These are phyloP conservation scores for Thozetella sp. DNA, from an alignment of 495 filamentous ascomycete species.

Conservation along the genomic window DNA sequence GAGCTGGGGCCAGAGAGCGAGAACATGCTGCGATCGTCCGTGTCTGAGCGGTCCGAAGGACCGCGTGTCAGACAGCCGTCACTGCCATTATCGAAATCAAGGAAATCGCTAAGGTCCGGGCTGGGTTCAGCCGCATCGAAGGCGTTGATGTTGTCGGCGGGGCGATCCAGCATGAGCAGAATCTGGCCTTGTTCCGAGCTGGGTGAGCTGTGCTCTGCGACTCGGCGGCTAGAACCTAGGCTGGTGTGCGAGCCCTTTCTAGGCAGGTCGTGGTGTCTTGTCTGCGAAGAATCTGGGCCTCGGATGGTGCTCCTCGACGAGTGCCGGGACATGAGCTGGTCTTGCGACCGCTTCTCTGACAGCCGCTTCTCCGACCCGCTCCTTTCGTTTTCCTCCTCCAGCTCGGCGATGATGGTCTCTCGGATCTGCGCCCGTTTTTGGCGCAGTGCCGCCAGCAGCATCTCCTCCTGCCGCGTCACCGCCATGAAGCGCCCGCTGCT, in stretches of 20 bases:
- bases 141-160: conserved; percentile 10
- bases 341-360: conserved; percentile 8
- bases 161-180: conserved; percentile 21
- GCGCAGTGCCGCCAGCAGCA: conserved; percentile 79
- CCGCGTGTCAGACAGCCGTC: conserved; percentile 17
- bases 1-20: background rate
- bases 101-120: conserved; percentile 38
- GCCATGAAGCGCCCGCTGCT: conserved; percentile 73
- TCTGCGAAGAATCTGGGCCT: conserved; percentile 6
- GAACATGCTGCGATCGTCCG: background rate
- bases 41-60: background rate
- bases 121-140: conserved; percentile 34
- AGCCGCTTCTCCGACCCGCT: conserved; percentile 10
- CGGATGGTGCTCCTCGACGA: conserved; percentile 30
- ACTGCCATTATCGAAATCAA: conserved; percentile 31
- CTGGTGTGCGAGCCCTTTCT: conserved; percentile 6
- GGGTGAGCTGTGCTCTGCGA: background rate
- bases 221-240: background rate
- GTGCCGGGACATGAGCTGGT: conserved; percentile 27
- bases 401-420: conserved; percentile 67
- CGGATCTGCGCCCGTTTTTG: conserved; percentile 76
- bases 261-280: conserved; percentile 3
- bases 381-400: conserved; percentile 31
- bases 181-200: conserved; percentile 23
- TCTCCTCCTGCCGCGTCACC: conserved; percentile 83